A percentile compares a stretch with the other conserved stretches of the same genome.
Evolutionary conservation across 352 stramenopile species (phyloP).

Genomic region (Phytopythium oedochilum): DNA sequence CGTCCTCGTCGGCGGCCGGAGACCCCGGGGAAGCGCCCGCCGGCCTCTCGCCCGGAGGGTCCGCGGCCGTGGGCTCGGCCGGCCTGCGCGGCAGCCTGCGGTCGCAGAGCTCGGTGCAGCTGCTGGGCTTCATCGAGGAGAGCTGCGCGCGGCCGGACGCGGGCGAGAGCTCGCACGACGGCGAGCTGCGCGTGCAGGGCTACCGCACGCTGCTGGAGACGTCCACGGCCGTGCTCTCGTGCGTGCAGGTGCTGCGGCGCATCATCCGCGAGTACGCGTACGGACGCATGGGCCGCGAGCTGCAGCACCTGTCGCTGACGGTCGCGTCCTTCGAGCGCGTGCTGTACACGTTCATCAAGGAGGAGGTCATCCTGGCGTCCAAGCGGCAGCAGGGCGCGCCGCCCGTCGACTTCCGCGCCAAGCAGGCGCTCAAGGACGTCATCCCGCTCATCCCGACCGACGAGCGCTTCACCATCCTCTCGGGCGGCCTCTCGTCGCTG

Average conservation of each 20-base stretch:
- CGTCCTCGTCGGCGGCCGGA: neutral
- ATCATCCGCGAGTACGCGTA: slow-evolving; percentile 87
- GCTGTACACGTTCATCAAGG: slow-evolving; percentile 86
- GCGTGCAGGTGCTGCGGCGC: slow-evolving; percentile 65
- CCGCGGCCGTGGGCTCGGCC: neutral
- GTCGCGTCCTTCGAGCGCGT: slow-evolving; percentile 83
- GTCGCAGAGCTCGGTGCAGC: slow-evolving; percentile 80
- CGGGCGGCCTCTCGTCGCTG: slow-evolving; percentile 71
- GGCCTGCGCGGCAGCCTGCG: slow-evolving; percentile 26
- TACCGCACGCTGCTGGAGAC: slow-evolving; percentile 72
- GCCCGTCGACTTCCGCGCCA: slow-evolving; percentile 68
- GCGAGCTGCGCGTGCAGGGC: slow-evolving; percentile 61
- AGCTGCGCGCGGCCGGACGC: slow-evolving; percentile 35
- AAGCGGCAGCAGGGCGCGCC: slow-evolving; percentile 46
- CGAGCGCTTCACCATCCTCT: slow-evolving; percentile 80
- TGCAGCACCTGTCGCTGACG: slow-evolving; percentile 84
- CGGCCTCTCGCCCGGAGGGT: no score
- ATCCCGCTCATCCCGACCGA: slow-evolving; percentile 82
- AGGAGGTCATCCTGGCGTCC: slow-evolving; percentile 82
- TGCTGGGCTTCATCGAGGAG: slow-evolving; percentile 82
- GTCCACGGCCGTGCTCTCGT: slow-evolving; percentile 68
- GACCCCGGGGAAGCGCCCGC: no score
- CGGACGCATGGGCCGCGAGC: slow-evolving; percentile 70
- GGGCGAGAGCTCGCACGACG: slow-evolving; percentile 55
- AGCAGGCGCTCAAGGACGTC: slow-evolving; percentile 85